Evolutionary conservation across 176 grass and related monocot species (phyloP), one percentile per base, ranked within the genome.

Genomic region (Oryza rufipogon): DNA sequence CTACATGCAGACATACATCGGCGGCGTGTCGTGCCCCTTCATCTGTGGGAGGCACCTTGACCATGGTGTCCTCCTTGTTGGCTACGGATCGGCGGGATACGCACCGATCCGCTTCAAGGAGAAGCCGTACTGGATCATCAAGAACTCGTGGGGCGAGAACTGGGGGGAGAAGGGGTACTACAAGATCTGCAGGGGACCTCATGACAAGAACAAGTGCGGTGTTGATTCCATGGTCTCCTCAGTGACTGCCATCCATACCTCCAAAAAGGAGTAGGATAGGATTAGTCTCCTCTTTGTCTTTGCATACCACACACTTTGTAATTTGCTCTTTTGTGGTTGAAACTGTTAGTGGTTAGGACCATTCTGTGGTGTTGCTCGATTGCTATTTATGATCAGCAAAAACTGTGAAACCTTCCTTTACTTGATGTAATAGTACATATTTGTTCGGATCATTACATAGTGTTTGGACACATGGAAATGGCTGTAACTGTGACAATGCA

Each of bases 41-140:
- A 89, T 97, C 60, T 97, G 94, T n/a, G 91, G 94, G 19, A 93
- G 70, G 74, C 71, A 97, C 79, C 88, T 93, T 41, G 94, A 97
- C 82, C 94, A 97, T 71, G 94, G 94, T 22, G 94, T 97, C 67
- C 91, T 97, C 32, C 78, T 97, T 20, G 94, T 97, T 30, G 91
- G 94, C 49, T 97, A 93, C 4, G 94, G 94, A 20, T 88, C 87
- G 0, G 85, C 94, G n/a, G 94, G 91, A 19, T 97, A 86, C 5
- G 82, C 94, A 4, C 94, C 91, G 1, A 91, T 97, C 66, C 91
- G 91, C 26, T 89, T 97, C 47, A 97, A 97, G 87, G 91, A 97
- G 23, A 91, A 91, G 91, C 94, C 94, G 8, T 97, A 91, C 73
- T 97, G 94, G 94, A 93, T 97, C 86, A 97, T 97, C 83, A 97